Evolutionary conservation across 495 filamentous ascomycete species (phyloP), one percentile per base, ranked within the genome.

Genomic region (Tuber brumale): DNA sequence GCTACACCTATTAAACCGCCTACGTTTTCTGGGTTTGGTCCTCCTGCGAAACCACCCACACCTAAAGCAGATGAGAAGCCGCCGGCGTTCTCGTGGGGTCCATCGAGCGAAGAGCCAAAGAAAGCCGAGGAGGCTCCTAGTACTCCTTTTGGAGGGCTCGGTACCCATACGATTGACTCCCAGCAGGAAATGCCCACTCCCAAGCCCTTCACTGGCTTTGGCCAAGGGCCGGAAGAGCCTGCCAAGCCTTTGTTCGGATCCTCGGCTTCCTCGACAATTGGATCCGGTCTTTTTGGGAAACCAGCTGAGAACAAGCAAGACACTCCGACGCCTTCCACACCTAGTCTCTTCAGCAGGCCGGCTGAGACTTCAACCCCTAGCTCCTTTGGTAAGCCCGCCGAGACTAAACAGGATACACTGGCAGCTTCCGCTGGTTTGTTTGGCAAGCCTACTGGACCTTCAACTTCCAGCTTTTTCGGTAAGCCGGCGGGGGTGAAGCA

Each of bases 61-160:
- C 37, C 44, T 19, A 76, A 76, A 27, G 69, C 41, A 18, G 75
- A 76, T 74, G 69, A 75, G 43, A 41, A 69, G n/a, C 69, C 70
- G 43, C 43, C 72, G 6, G 35, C 31, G 2, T 48, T 44, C 42
- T 75, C 74, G 42, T 77, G 73, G 45, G 72, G 72, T 69, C 14
- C 42, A 27, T 41, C 72, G 16, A 72, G 31, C n/a, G 45, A 48
- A 27, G 77, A 77, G 31, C 75, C 76, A 27, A 82, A 82, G 75
- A 71, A 72, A 12, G 70, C 75, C 35, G 74, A 79, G 31, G 75
- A 77, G 44, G 43, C 35, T 19, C 76, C 75, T 41, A 81, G 77
- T 31, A 39, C 77, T 19, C 70, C 76, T 21, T 82, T 82, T 75
- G 71, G 71, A 37, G 74, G 78, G 18, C 81, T 81, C 75, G 73